Evolutionary conservation across 768 basidiomycete genomes (phyloP).

Genomic region (Tulasnella sp.): DNA sequence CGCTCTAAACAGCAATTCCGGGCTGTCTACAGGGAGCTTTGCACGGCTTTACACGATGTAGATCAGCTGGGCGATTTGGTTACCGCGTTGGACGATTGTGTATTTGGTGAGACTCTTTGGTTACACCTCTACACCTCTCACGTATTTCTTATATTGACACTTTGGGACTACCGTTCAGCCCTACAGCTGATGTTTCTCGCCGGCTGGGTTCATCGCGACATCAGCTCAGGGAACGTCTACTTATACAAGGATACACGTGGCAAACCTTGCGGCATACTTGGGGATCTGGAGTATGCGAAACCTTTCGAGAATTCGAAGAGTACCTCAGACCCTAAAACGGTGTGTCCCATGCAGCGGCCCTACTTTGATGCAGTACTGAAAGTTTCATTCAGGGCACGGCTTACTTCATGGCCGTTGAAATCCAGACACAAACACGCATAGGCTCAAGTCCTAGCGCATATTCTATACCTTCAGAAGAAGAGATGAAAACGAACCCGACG

Average conservation of each 20-base stretch:
- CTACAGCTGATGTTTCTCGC: background rate
- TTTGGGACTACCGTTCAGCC: background rate
- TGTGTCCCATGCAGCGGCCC: background rate
- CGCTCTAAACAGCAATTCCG: background rate
- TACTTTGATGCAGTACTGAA: background rate
- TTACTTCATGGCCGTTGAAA: background rate
- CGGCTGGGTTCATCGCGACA: conserved; percentile 6
- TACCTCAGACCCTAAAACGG: background rate
- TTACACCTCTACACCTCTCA: background rate
- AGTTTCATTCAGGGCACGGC: background rate
- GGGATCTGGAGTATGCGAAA: background rate
- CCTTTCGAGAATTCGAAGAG: background rate
- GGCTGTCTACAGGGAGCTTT: background rate
- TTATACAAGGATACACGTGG: background rate
- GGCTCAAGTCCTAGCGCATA: no score
- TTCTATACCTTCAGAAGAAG: no score
- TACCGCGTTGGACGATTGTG: background rate
- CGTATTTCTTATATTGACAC: background rate
- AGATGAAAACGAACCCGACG: background rate
- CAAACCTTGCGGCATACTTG: background rate
- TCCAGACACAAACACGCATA: background rate
- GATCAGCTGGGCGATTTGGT: background rate
- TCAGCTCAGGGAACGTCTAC: background rate
- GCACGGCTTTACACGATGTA: background rate
- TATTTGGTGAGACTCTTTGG: background rate